Percentiles rank a stretch among this genome's conserved stretches.
phyloP scores from a whole-genome alignment of 106 monocot species.

The Apostasia ramifera region DNA sequence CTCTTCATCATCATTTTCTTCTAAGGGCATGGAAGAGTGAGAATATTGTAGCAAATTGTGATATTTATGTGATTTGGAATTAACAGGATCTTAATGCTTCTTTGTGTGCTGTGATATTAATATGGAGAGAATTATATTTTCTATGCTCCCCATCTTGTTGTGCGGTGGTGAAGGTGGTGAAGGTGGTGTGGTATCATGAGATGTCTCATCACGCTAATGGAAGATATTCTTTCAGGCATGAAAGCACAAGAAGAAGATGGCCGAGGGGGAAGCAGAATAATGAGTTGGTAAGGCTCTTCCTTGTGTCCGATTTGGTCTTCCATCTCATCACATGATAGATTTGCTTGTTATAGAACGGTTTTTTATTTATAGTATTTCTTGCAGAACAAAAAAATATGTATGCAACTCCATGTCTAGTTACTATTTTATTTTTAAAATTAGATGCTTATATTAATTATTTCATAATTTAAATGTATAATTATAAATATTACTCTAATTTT shows the following conservation, averaged over 20 bases:
- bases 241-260: conserved; percentile 15
- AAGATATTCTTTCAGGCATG: conserved; percentile 55
- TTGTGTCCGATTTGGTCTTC: no score
- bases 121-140: not conserved
- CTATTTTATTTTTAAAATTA: no score
- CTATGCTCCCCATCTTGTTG: not conserved
- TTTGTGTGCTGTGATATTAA: not conserved
- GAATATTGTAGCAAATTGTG: not conserved
- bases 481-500: no score
- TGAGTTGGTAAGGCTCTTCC: conserved; percentile 23
- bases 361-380: no score
- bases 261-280: not conserved
- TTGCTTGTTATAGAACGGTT: no score
- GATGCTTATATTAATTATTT: no score
- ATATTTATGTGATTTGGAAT: not conserved
- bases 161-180: not conserved
- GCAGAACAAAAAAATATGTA: no score
- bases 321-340: not conserved
- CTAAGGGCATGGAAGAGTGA: no score
- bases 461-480: no score
- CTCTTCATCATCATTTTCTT: not conserved
- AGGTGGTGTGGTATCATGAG: conserved; percentile 22
- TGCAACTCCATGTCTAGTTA: no score
- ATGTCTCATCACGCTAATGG: conserved; percentile 31
- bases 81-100: not conserved